Conservation (phyloP, 1,139 yeast species). For the Nakaseomyces nivariensis region DNA sequence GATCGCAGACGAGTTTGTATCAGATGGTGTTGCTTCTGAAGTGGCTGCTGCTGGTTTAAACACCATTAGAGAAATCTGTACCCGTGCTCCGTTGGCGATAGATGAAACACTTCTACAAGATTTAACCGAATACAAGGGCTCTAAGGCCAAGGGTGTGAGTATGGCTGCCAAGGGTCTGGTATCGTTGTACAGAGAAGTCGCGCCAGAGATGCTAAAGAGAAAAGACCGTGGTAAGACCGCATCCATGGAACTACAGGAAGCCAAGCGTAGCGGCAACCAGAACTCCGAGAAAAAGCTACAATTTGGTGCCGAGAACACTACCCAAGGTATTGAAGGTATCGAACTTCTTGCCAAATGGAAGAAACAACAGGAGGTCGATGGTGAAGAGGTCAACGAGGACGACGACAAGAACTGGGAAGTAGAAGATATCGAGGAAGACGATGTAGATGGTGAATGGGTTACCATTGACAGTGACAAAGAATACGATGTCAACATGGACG, state of each 20-base stretch:
- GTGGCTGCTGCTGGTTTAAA: constrained; percentile 97
- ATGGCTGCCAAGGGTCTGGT: constrained; percentile 92
- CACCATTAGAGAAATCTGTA: constrained; percentile 82
- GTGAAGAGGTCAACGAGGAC: constrained; percentile 39
- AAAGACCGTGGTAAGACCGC: constrained; percentile 93
- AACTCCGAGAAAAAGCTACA: constrained; percentile 33
- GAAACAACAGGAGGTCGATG: constrained; percentile 32
- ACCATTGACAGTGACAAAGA: constrained; percentile 46
- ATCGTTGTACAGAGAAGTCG: constrained; percentile 79
- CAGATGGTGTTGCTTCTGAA: constrained; percentile 96
- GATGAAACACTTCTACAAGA: constrained; percentile 82
- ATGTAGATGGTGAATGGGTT: constrained; percentile 44
- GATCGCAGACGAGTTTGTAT: constrained; percentile 93
- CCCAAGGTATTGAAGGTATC: constrained; percentile 75
- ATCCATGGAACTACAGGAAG: constrained; percentile 62
- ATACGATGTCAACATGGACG: constrained; percentile 37
- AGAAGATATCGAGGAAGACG: constrained; percentile 38
- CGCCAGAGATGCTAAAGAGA: constrained; percentile 85
- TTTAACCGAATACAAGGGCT: constrained; percentile 79
- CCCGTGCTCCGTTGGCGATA: constrained; percentile 91
- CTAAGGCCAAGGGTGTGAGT: constrained; percentile 86
- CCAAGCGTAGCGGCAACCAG: constrained; percentile 32
- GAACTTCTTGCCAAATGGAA: constrained; percentile 87
- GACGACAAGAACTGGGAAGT: constrained; percentile 53
- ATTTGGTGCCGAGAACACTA: constrained; percentile 64